Percentiles rank a stretch among this genome's conserved stretches.
These are phyloP conservation scores for Andrographis paniculata DNA, from an alignment of 305 asterid genomes.

Conservation along the genomic window DNA sequence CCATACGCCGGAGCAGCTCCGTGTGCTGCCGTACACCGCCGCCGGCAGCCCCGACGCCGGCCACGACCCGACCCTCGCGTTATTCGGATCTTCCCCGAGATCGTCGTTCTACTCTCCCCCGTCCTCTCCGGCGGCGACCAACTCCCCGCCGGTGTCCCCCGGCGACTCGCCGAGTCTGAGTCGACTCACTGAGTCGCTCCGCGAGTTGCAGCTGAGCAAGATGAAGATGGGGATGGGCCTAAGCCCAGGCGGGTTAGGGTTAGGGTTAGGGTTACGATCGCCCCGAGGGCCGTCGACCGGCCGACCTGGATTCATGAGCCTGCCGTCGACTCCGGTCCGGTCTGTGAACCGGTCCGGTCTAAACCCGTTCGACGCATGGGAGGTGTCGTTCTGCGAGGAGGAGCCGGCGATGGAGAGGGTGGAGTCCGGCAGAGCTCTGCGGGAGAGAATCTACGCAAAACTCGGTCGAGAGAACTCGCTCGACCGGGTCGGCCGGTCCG, in stretches of 20 bases:
- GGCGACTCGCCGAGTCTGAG: slow-evolving; percentile 19
- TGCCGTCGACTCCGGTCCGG: slow-evolving; percentile 38
- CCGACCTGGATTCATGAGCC: slow-evolving; percentile 34
- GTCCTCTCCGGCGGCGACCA: slow-evolving; percentile 31
- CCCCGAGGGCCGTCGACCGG: slow-evolving; percentile 15
- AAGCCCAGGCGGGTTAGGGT: slow-evolving; percentile 15
- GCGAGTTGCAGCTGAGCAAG: slow-evolving; percentile 33
- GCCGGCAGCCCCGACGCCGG: slow-evolving; percentile 29
- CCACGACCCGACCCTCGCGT: neutral
- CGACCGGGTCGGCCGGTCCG: slow-evolving; percentile 13
- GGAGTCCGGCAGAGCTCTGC: slow-evolving; percentile 67
- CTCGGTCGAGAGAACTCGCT: slow-evolving; percentile 67
- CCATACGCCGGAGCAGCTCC: slow-evolving; percentile 77
- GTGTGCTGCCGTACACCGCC: slow-evolving; percentile 33
- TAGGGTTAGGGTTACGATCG: slow-evolving; percentile 22
- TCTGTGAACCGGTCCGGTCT: slow-evolving; percentile 21
- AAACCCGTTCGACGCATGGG: slow-evolving; percentile 41
- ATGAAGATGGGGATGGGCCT: slow-evolving; percentile 21
- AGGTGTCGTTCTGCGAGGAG: slow-evolving; percentile 17
- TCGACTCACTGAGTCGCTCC: slow-evolving; percentile 50
- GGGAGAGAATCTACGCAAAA: slow-evolving; percentile 66
- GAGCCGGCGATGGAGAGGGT: slow-evolving; percentile 78
- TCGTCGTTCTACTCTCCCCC: slow-evolving; percentile 36
- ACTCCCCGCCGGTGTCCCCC: slow-evolving; percentile 49
- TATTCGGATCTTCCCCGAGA: slow-evolving; percentile 34